phyloP scores from a whole-genome alignment of 139 green algal genomes.

The Micractinium conductrix region DNA sequence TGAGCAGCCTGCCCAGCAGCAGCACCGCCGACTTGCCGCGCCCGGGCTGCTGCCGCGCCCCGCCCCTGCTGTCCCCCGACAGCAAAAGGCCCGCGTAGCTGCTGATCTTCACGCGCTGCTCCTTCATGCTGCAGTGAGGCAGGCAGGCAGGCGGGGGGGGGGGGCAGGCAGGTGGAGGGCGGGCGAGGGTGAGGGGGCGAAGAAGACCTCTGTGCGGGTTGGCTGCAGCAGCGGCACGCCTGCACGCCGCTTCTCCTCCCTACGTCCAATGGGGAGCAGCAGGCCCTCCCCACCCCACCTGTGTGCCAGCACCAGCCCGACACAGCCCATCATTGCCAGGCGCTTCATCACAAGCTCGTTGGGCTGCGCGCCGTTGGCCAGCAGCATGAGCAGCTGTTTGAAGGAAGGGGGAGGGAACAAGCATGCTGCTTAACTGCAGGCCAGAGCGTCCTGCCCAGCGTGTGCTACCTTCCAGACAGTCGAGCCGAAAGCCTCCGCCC shows the following conservation, averaged over 20 bases:
- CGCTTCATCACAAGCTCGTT: constrained; percentile 64
- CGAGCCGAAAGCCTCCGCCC: no score
- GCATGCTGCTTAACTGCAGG: no score
- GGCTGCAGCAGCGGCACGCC: no score
- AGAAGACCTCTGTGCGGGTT: no score
- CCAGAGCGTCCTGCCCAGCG: no score
- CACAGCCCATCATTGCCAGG: constrained; percentile 59
- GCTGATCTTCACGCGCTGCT: constrained; percentile 10
- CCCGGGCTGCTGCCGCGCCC: constrained; percentile 14
- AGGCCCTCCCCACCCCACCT: neutral
- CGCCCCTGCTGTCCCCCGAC: neutral
- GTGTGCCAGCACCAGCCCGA: constrained; percentile 46
- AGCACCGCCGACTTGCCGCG: constrained; percentile 49
- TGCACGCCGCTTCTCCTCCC: no score
- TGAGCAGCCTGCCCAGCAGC: constrained; percentile 51
- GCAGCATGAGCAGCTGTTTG: constrained; percentile 24
- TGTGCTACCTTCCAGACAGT: no score
- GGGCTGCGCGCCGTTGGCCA: constrained; percentile 41
- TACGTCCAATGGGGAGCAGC: no score
- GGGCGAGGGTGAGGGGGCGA: no score
- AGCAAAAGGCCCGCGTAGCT: constrained; percentile 52
- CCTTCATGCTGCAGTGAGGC: constrained; percentile 18
- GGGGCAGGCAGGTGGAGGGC: no score
- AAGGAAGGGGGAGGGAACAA: neutral
- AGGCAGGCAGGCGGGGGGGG: constrained; percentile 2